These are phyloP conservation scores for Pholiota molesta DNA, from an alignment of 768 basidiomycete genomes.

Conservation along the genomic window DNA sequence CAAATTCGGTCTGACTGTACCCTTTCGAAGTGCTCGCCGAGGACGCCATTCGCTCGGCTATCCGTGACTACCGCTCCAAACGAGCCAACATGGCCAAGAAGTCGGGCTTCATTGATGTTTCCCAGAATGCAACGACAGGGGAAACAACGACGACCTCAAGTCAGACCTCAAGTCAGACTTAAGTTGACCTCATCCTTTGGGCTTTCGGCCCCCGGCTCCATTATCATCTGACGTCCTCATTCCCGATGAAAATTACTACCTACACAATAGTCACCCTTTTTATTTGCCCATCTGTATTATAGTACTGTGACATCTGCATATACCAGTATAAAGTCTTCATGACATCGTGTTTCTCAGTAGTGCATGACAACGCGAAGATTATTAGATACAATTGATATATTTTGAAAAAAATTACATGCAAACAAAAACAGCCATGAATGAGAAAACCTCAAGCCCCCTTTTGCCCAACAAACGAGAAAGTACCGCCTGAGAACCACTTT, in stretches of 20 bases:
- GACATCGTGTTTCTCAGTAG: background rate
- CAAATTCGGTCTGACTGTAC: slow-evolving; percentile 2
- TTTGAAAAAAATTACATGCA: background rate
- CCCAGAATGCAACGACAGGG: slow-evolving; percentile 56
- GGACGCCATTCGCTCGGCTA: slow-evolving; percentile 98
- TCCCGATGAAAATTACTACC: slow-evolving; percentile 21
- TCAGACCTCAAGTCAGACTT: slow-evolving; percentile 37
- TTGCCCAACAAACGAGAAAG: slow-evolving; percentile 75
- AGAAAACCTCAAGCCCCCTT: slow-evolving; percentile 35
- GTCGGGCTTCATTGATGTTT: slow-evolving; percentile 70
- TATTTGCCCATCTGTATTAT: slow-evolving; percentile 31
- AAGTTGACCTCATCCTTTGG: slow-evolving; percentile 11
- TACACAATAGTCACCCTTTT: slow-evolving; percentile 17
- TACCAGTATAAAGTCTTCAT: slow-evolving; percentile 16
- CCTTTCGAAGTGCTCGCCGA: slow-evolving; percentile 81
- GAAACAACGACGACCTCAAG: slow-evolving; percentile 48
- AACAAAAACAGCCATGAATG: slow-evolving; percentile 4
- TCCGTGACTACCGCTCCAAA: slow-evolving; percentile 93
- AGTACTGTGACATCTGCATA: slow-evolving; percentile 27
- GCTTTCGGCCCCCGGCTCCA: slow-evolving; percentile 13
- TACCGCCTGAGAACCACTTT: slow-evolving; percentile 91
- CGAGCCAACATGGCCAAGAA: slow-evolving; percentile 59
- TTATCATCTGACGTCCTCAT: slow-evolving; percentile 9
- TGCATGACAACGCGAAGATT: background rate
- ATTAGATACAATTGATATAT: slow-evolving; percentile 5